Conservation (phyloP, 2,329 filamentous ascomycete genomes). For the Fusarium musae region DNA sequence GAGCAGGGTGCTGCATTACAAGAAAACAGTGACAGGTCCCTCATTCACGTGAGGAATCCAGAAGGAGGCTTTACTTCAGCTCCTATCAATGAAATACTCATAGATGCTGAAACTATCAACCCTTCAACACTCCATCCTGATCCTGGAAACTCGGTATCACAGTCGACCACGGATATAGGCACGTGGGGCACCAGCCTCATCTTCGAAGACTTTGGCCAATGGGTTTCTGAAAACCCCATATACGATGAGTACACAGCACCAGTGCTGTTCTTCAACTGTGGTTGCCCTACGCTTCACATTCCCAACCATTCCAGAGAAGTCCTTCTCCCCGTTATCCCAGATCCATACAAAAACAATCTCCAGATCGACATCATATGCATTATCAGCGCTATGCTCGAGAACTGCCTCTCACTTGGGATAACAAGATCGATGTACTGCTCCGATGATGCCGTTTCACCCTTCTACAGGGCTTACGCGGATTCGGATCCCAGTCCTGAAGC, state of each 20-base stretch:
- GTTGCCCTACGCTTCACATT: conserved; percentile 41
- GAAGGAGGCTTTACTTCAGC: background rate
- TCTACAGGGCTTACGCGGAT: conserved; percentile 33
- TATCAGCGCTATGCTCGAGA: conserved; percentile 39
- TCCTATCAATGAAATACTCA: background rate
- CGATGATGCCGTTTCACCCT: conserved; percentile 41
- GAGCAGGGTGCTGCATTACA: background rate
- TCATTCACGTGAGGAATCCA: background rate
- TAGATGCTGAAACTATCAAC: conserved; percentile 28
- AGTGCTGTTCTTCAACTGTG: conserved; percentile 41
- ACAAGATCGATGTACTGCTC: conserved; percentile 41
- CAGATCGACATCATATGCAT: conserved; percentile 44
- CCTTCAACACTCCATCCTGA: conserved; percentile 27
- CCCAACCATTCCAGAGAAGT: conserved; percentile 30
- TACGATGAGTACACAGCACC: conserved; percentile 5
- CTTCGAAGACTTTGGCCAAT: conserved; percentile 28
- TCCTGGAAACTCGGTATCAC: conserved; percentile 1
- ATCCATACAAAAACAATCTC: conserved; percentile 41
- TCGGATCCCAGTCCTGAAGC: conserved; percentile 17
- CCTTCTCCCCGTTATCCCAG: conserved; percentile 41
- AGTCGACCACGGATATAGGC: conserved; percentile 2
- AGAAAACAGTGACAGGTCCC: background rate
- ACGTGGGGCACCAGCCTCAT: conserved; percentile 4
- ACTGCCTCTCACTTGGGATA: conserved; percentile 44
- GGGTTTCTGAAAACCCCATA: conserved; percentile 16